These are phyloP conservation scores for Nothophoma quercina DNA, from an alignment of 2,329 filamentous ascomycete species.

Conservation along the genomic window DNA sequence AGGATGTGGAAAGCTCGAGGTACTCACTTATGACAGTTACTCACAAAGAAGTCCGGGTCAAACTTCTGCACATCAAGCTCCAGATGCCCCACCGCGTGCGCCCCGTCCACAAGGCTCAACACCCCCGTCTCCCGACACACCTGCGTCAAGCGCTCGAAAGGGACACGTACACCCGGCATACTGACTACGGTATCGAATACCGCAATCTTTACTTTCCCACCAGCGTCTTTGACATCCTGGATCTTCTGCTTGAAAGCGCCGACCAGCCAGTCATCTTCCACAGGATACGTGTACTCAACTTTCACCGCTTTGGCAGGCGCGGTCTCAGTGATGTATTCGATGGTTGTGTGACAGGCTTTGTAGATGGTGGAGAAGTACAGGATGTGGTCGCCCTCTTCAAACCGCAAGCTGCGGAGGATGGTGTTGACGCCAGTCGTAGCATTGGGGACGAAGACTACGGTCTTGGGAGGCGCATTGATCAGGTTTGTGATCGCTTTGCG, in stretches of 20 bases:
- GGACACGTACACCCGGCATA: conserved; percentile 79
- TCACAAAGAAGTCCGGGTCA: conserved; percentile 85
- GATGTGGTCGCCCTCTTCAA: conserved; percentile 75
- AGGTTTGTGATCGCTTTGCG: conserved; percentile 67
- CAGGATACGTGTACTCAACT: conserved; percentile 72
- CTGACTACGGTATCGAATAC: conserved; percentile 84
- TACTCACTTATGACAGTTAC: conserved; percentile 66
- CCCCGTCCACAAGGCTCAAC: conserved; percentile 80
- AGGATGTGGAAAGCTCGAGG: not conserved
- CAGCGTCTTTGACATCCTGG: conserved; percentile 57
- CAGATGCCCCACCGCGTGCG: conserved; percentile 84
- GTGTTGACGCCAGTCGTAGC: conserved; percentile 81
- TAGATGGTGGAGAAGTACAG: conserved; percentile 83
- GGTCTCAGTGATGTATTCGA: conserved; percentile 76
- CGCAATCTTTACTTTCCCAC: conserved; percentile 71
- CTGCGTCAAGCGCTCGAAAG: conserved; percentile 72
- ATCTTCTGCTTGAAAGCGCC: conserved; percentile 67
- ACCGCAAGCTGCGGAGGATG: conserved; percentile 77
- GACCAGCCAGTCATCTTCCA: conserved; percentile 73
- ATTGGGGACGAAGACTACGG: conserved; percentile 80
- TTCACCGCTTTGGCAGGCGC: conserved; percentile 59
- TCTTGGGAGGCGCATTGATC: conserved; percentile 70
- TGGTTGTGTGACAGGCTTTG: conserved; percentile 75
- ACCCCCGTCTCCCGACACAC: conserved; percentile 73
- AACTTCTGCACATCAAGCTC: conserved; percentile 70